These are phyloP conservation scores for Grosmannia clavigera DNA, from an alignment of 2,329 filamentous ascomycete species.

Conservation along the genomic window DNA sequence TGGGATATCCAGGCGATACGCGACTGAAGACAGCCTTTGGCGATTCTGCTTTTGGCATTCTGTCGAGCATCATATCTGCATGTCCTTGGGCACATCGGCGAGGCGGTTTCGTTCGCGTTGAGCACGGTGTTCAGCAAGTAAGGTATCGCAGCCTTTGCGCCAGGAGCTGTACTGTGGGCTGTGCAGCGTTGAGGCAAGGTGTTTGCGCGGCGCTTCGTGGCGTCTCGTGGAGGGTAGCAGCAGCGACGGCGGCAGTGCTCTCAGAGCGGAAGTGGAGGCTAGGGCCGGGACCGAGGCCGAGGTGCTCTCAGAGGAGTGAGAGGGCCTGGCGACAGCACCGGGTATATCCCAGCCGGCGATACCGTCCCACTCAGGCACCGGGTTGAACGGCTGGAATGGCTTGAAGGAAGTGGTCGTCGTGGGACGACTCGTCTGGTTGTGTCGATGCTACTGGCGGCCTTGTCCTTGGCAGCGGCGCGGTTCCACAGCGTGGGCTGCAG, in stretches of 20 bases:
- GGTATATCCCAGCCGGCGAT: not conserved
- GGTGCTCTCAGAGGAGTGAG: not conserved
- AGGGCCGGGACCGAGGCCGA: too few relatives aligned
- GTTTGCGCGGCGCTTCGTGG: not conserved
- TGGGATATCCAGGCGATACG: too few relatives aligned
- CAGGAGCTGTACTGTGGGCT: slow-evolving; percentile 1
- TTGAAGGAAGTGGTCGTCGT: too few relatives aligned
- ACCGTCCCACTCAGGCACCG: not conserved
- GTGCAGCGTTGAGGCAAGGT: not conserved
- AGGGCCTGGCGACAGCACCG: not conserved
- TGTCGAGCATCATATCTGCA: not conserved
- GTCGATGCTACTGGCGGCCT: not conserved
- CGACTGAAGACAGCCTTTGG: too few relatives aligned
- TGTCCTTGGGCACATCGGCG: not conserved
- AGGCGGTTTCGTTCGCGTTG: slow-evolving; percentile 1
- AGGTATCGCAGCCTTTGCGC: not conserved
- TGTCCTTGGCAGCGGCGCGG: not conserved
- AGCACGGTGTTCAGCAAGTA: slow-evolving; percentile 5
- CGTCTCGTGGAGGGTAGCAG: not conserved
- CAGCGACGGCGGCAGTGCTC: not conserved
- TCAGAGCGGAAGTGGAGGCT: too few relatives aligned
- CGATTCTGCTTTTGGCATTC: too few relatives aligned
- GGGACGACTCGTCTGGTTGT: too few relatives aligned
- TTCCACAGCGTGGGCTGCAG: not conserved
- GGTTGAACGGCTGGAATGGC: not conserved